These are phyloP conservation scores for Globisporangium emineosum DNA, from an alignment of 352 stramenopile genomes.

Conservation along the genomic window DNA sequence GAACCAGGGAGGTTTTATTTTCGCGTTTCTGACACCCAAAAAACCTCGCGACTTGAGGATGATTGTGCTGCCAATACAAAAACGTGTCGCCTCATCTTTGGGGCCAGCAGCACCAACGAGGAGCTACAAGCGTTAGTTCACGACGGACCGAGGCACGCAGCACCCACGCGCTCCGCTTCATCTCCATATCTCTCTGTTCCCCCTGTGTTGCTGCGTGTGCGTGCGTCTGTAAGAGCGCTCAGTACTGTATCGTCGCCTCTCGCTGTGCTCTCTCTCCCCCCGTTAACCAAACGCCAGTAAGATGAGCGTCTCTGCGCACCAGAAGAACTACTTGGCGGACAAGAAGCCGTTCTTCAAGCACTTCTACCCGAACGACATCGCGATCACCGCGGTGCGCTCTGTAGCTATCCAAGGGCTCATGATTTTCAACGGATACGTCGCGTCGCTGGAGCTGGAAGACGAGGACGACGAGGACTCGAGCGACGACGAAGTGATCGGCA, in stretches of 20 bases:
- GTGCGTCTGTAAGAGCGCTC: neutral
- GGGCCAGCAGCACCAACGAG: neutral
- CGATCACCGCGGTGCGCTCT: constrained; percentile 61
- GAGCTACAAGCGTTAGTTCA: neutral
- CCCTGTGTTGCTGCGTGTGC: neutral
- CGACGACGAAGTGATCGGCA: constrained; percentile 32
- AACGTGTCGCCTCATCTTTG: neutral
- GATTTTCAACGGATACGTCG: constrained; percentile 77
- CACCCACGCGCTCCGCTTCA: neutral
- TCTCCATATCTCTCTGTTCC: neutral
- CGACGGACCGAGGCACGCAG: neutral
- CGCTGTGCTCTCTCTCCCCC: neutral
- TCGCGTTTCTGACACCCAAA: too few species aligned
- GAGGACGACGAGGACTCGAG: constrained; percentile 53
- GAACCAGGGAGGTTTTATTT: too few species aligned
- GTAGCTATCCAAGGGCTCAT: constrained; percentile 66
- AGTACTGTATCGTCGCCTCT: neutral
- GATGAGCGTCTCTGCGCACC: constrained; percentile 61
- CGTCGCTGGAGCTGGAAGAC: constrained; percentile 64
- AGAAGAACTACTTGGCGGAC: constrained; percentile 76
- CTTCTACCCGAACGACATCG: constrained; percentile 67
- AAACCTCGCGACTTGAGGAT: neutral
- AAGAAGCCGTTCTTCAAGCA: constrained; percentile 87
- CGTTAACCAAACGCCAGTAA: neutral
- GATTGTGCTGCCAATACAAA: neutral